These are phyloP conservation scores for Elsinoe batatas DNA, from an alignment of 2,329 filamentous ascomycete species.

Conservation along the genomic window DNA sequence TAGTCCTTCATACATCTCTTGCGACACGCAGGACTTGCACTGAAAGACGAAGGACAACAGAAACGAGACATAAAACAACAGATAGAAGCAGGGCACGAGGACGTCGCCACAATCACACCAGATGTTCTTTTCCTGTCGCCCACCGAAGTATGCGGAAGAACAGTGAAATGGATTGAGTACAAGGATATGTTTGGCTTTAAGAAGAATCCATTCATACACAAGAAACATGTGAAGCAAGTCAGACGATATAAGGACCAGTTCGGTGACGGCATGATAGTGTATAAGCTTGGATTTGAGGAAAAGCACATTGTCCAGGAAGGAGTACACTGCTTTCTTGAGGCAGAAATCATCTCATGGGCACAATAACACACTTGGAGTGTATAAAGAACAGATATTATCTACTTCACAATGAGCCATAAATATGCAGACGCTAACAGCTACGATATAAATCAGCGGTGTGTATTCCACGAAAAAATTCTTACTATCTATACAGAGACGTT, in stretches of 20 bases:
- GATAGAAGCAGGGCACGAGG: neutral
- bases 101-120: neutral
- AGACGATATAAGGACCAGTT: neutral
- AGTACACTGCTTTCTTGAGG: neutral
- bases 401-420: too few species aligned
- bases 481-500: too few species aligned
- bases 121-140: neutral
- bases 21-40: neutral
- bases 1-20: neutral
- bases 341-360: neutral
- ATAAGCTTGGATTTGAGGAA: slow-evolving; percentile 1
- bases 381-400: too few species aligned
- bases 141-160: neutral
- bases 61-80: neutral
- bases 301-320: neutral
- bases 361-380: too few species aligned
- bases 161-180: slow-evolving; percentile 1
- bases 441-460: too few species aligned
- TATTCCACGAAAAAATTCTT: too few species aligned
- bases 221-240: neutral
- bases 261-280: slow-evolving; percentile 5
- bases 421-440: too few species aligned
- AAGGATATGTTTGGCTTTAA: slow-evolving; percentile 11
- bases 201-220: slow-evolving; percentile 4
- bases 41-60: neutral